Evolutionary conservation across 2,329 filamentous ascomycete species (phyloP).

Genomic region (Aureobasidium sp.): DNA sequence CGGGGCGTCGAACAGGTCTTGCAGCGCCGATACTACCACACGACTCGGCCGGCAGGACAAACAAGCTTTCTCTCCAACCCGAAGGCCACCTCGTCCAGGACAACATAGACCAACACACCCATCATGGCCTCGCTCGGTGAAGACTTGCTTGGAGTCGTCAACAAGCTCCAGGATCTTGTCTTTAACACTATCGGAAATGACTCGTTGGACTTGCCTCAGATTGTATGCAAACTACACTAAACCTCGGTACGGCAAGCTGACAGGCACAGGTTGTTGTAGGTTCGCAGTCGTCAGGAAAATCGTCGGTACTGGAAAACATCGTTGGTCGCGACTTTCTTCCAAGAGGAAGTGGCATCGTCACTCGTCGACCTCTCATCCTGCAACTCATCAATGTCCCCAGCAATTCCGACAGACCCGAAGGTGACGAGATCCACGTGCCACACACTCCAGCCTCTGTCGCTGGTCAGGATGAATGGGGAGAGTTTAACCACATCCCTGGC

Average conservation of each 20-base stretch:
- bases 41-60: slow-evolving; percentile 5
- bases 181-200: slow-evolving; percentile 99
- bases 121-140: slow-evolving; percentile 90
- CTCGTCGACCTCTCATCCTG: slow-evolving; percentile 84
- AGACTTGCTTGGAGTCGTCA: slow-evolving; percentile 89
- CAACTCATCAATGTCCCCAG: slow-evolving; percentile 94
- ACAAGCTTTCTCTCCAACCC: slow-evolving; percentile 2
- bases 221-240: slow-evolving; percentile 54
- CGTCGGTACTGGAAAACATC: slow-evolving; percentile 96
- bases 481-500: slow-evolving; percentile 92
- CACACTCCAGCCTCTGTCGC: slow-evolving; percentile 71
- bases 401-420: slow-evolving; percentile 60
- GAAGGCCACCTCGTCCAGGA: background rate
- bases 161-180: slow-evolving; percentile 96
- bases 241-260: slow-evolving; percentile 1
- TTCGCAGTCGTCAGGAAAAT: slow-evolving; percentile 97
- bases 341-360: slow-evolving; percentile 93
- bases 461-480: slow-evolving; percentile 70
- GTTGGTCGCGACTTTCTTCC: slow-evolving; percentile 96
- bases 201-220: slow-evolving; percentile 93
- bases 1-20: background rate
- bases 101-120: background rate
- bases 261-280: slow-evolving; percentile 80
- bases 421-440: slow-evolving; percentile 59
- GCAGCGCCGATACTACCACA: background rate